These are phyloP conservation scores for Colletotrichum cereale DNA, from an alignment of 2,329 filamentous ascomycete species.

Conservation along the genomic window DNA sequence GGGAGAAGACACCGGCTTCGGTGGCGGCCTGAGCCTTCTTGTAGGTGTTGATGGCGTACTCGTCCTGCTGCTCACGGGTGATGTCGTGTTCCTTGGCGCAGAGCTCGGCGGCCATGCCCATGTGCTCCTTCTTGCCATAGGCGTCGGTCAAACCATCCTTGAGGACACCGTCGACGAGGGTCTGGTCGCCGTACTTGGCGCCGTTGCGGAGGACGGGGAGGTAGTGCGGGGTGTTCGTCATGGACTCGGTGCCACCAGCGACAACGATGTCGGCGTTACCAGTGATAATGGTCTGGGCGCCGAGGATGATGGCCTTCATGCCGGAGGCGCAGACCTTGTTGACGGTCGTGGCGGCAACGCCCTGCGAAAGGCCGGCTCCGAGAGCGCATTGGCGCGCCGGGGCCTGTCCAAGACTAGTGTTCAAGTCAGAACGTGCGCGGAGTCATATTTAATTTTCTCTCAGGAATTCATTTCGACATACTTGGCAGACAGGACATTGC, in stretches of 20 bases:
- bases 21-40: conserved; percentile 91
- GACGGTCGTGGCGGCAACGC: conserved; percentile 88
- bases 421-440: conserved; percentile 2
- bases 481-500: conserved; percentile 98
- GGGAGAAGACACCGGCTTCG: conserved; percentile 82
- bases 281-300: conserved; percentile 96
- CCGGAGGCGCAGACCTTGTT: conserved; percentile 99
- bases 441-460: neutral
- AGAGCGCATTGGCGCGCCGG: conserved; percentile 95
- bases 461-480: conserved; percentile 57
- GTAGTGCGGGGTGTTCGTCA: conserved; percentile 98
- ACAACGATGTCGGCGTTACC: conserved; percentile 94
- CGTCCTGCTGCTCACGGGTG: conserved; percentile 88
- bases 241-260: conserved; percentile 95
- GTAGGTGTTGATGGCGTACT: conserved; percentile 95
- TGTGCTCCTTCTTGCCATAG: conserved; percentile 92
- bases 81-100: conserved; percentile 88
- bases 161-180: conserved; percentile 88
- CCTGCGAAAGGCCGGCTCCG: conserved; percentile 84
- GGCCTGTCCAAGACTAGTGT: conserved; percentile 87
- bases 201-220: conserved; percentile 87
- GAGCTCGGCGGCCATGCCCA: conserved; percentile 94
- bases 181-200: conserved; percentile 93
- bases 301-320: conserved; percentile 93
- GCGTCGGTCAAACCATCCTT: conserved; percentile 96